Conservation (phyloP, 139 green algal genomes). For the Penium margaritaceum region DNA sequence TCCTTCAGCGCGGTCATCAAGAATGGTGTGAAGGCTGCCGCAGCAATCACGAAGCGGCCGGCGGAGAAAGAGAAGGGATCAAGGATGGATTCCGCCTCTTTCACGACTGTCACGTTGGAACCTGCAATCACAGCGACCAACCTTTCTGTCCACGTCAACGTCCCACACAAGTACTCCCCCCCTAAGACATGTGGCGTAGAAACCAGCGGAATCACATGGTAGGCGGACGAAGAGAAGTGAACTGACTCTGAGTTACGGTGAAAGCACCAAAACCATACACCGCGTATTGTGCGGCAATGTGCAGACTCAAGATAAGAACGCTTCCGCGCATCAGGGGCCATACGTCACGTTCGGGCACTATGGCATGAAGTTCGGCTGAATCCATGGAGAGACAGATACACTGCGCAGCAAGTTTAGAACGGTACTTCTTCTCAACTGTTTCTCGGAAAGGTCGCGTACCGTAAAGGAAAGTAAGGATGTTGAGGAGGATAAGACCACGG, state of each 20-base stretch:
- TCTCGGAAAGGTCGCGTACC: not conserved
- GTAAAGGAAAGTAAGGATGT: constrained; percentile 25
- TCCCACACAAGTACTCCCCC: too few species aligned
- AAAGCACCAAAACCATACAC: not conserved
- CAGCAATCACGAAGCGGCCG: constrained; percentile 33
- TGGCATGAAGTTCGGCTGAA: not conserved
- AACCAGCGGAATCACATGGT: not conserved
- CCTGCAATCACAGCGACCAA: constrained; percentile 11
- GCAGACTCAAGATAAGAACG: not conserved
- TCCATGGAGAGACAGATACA: not conserved
- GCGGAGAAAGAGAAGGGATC: constrained; percentile 17
- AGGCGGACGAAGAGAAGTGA: not conserved
- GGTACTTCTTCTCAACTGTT: too few species aligned
- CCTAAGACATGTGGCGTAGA: not conserved
- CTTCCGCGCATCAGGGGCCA: too few species aligned
- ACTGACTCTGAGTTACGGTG: too few species aligned
- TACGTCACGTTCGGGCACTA: too few species aligned
- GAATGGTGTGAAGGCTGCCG: constrained; percentile 23
- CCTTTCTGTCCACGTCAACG: too few species aligned
- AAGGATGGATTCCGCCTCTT: constrained; percentile 24
- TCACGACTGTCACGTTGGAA: constrained; percentile 35
- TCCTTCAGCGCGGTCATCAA: constrained; percentile 5
- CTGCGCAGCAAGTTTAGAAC: too few species aligned
- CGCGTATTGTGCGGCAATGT: constrained; percentile 2
- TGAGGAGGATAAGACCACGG: constrained; percentile 25